Conservation (phyloP, 345 rosid species). For the Gossypioides kirkii region DNA sequence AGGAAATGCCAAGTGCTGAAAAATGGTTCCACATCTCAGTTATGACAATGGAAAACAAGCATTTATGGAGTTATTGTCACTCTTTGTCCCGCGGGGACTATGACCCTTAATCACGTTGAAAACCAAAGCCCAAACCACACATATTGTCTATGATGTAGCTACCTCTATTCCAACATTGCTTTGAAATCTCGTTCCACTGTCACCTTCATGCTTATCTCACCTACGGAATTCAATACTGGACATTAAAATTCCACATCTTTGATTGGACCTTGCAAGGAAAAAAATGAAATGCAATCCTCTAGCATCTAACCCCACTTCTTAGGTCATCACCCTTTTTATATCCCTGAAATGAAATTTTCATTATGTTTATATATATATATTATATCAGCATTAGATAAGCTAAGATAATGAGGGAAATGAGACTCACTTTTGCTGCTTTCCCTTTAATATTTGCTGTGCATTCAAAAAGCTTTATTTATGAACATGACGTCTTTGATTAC, state of each 20-base stretch:
- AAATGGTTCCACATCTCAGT: not conserved
- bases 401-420: not conserved
- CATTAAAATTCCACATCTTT: not conserved
- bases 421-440: slow-evolving; percentile 3
- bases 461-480: not conserved
- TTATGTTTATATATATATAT: not conserved
- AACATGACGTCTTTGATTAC: slow-evolving; percentile 7
- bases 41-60: not conserved
- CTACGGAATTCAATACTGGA: not conserved
- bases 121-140: not conserved
- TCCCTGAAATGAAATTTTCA: not conserved
- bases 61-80: not conserved
- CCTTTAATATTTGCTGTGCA: slow-evolving; percentile 1
- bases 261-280: not conserved
- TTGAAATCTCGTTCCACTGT: not conserved
- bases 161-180: not conserved
- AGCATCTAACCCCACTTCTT: not conserved
- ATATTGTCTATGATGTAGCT: not conserved
- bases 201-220: not conserved
- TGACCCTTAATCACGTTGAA: not conserved
- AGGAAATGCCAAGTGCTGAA: not conserved
- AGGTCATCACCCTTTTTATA: not conserved
- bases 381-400: not conserved
- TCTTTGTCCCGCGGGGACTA: not conserved
- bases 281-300: not conserved